Percentiles rank a stretch among this genome's conserved stretches.
Conservation (phyloP, 129 eudicot genomes). For the Helianthus tuberosus region DNA sequence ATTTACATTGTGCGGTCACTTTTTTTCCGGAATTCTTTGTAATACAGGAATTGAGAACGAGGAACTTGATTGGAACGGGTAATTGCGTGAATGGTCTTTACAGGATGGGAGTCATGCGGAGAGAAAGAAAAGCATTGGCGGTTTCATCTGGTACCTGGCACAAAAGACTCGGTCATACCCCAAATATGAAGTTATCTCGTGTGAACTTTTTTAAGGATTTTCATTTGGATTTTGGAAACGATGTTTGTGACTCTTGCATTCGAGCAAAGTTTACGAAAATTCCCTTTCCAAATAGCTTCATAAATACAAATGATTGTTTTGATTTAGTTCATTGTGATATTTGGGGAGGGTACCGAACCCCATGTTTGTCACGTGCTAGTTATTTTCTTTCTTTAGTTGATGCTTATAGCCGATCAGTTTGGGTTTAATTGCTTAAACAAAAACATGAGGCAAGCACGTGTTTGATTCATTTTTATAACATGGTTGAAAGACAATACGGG, state of each 20-base stretch:
- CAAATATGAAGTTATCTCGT: not conserved
- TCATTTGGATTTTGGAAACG: too few relatives aligned
- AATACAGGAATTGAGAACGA: too few relatives aligned
- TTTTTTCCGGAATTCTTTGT: too few relatives aligned
- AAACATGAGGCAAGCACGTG: not conserved
- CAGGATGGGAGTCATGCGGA: not conserved
- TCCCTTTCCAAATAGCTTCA: not conserved
- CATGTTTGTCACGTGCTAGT: not conserved
- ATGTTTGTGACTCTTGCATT: not conserved
- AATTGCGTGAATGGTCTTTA: not conserved
- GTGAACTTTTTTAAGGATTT: too few relatives aligned
- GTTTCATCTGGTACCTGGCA: not conserved
- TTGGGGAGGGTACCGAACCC: too few relatives aligned
- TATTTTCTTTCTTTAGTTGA: not conserved
- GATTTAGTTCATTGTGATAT: too few relatives aligned
- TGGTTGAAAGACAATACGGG: not conserved
- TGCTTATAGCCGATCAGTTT: not conserved
- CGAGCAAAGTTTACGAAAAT: not conserved
- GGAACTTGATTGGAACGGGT: not conserved
- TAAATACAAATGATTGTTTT: not conserved
- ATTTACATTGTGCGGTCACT: too few relatives aligned
- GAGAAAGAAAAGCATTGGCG: not conserved
- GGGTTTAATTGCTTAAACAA: not conserved
- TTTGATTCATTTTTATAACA: too few relatives aligned
- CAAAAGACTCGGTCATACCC: not conserved